Evolutionary conservation across 176 grass and related monocot species (phyloP), one percentile per base, ranked within the genome.

Genomic region (Alopecurus myosuroides): DNA sequence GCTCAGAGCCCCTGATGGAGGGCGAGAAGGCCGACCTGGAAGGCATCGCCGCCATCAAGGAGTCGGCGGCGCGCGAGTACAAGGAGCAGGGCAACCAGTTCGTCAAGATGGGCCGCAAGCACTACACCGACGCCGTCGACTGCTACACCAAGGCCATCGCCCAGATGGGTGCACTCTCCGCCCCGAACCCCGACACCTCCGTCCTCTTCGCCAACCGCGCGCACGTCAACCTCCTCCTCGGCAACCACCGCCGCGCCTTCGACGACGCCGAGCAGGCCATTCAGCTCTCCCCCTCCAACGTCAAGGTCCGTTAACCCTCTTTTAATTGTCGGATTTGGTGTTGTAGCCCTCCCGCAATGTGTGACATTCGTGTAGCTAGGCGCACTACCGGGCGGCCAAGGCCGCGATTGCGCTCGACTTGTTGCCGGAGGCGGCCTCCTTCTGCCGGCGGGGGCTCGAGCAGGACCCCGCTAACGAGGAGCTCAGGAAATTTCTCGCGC

Each of bases 71-170:
- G 82, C 78, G 65, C 52, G 93, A 98, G 69, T 88, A 86, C 84
- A 98, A 92, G 91, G 91, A 98, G 78, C 83, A 94, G 86, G 93
- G 93, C 81, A 96, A 98, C 79, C 74, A 80, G 80, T 86, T 94
- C 75, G 68, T 98, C 64, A 93, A 92, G 83, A 95, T 83, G 86
- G 91, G 97, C 13, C 91, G 92, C 55, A 90, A 92, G 73, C 85
- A 94, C 75, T 98, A 94, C 76, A 71, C 65, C 44, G 87, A 95
- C 66, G 96, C 96, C 35, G 79, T 98, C 76, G 81, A 88, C 75
- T 95, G 91, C 88, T 98, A 95, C 81, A 92, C 89, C 25, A 95
- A 92, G 78, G 93, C 93, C 49, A 95, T 98, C 86, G 79, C 92
- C 86, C 97, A 98, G 84, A 90, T 92, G 83, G 88, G 79, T 3